Conservation (phyloP, 768 basidiomycete species). For the Collybia nuda region DNA sequence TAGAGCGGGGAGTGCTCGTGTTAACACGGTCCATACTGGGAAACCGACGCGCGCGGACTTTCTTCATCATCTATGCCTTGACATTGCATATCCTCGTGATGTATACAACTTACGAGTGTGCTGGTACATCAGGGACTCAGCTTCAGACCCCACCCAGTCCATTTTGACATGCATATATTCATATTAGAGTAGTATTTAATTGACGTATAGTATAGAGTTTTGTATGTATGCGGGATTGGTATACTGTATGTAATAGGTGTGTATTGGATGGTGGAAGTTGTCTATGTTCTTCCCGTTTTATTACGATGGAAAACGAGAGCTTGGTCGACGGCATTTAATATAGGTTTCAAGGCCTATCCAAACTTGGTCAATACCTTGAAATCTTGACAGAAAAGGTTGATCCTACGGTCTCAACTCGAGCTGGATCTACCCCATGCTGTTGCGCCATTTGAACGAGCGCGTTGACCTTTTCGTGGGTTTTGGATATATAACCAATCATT, state of each 20-base stretch:
- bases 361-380: background rate
- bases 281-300: slow-evolving; percentile 5
- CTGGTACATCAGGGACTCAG: slow-evolving; percentile 47
- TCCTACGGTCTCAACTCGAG: slow-evolving; percentile 65
- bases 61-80: slow-evolving; percentile 87
- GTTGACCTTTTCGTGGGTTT: slow-evolving; percentile 80
- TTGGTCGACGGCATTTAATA: slow-evolving; percentile 70
- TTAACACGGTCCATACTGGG: slow-evolving; percentile 86
- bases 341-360: slow-evolving; percentile 71
- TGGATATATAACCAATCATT: slow-evolving; percentile 82
- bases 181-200: slow-evolving; percentile 23
- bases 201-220: slow-evolving; percentile 23
- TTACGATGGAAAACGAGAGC: slow-evolving; percentile 63
- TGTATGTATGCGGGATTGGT: slow-evolving; percentile 7
- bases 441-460: slow-evolving; percentile 69
- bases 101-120: slow-evolving; percentile 76
- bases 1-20: slow-evolving; percentile 85
- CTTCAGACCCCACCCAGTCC: slow-evolving; percentile 54
- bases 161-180: slow-evolving; percentile 26
- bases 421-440: slow-evolving; percentile 59
- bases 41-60: slow-evolving; percentile 84
- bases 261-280: slow-evolving; percentile 1
- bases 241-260: slow-evolving; percentile 14
- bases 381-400: background rate
- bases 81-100: slow-evolving; percentile 80